Base-by-base conservation (phyloP, 2,329 filamentous ascomycete genomes). In the Erysiphe neolycopersici region DNA sequence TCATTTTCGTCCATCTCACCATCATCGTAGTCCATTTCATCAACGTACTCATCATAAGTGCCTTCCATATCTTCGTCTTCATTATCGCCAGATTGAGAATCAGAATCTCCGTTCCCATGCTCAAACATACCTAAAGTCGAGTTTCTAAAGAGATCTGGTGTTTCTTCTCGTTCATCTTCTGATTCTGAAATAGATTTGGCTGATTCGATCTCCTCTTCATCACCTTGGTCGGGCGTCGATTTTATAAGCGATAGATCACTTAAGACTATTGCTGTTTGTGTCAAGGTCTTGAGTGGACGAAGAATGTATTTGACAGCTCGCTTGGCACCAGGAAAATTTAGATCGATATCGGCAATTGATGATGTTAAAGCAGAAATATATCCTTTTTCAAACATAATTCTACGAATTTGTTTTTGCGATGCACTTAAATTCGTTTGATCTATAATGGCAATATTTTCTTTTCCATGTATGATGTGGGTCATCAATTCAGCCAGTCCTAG, bases 311-410 rank as follows among this genome's bases (percentile, higher is more conserved):
- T 98, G 54, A 98, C 83, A 13, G 85, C 85, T 40, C 85, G 75
- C 63, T 92, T 93, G 14, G 91, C 81, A 22, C 81, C 79, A 0
- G 87, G 85, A 59, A 91, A 94, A 51, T 91, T 92, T 47, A 98
- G 71, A 57, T 94, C 89, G 47, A 98, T 79, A 53, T 98, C 91
- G 16, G 89, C 83, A 52, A 98, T 85, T 1, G 91, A 92, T 12
- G 76, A 73, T 1, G 89, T 95, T 46, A 98, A 63, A 41, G 87
- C 79, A 19, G 80, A 72, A 47, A 95, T 76, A 57, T 89, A 93
- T 45, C 91, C 84, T 63, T 95, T 98, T 61, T 98, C 89, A 53
- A 92, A 95, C 89, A 98, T 98, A 47, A 94, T 74, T 51, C 84
- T 82, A 31, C 82, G 78, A 51, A 98, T 70, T 55, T 93, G 84